These are phyloP conservation scores for Tilletia caries DNA, from an alignment of 1,284 basidiomycete genomes.

Conservation along the genomic window DNA sequence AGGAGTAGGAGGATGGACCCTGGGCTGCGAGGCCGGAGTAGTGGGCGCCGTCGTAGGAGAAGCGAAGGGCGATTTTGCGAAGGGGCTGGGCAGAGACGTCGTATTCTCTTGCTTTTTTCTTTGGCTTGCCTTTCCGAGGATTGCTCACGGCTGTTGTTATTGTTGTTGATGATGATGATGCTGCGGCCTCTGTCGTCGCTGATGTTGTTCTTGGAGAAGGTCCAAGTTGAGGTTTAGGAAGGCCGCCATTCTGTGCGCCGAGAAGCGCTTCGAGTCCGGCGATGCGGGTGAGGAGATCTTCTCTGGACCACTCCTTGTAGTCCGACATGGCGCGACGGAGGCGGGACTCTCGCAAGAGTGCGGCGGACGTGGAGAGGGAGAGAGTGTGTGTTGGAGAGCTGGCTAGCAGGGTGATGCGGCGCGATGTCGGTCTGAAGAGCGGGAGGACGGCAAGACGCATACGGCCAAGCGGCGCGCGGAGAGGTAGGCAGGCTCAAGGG, in stretches of 20 bases:
- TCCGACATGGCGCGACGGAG: neutral
- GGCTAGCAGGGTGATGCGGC: too few relatives aligned
- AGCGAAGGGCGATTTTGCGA: constrained; percentile 86
- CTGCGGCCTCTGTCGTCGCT: neutral
- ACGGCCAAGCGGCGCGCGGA: neutral
- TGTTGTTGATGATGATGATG: too few relatives aligned
- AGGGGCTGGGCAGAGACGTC: constrained; percentile 67
- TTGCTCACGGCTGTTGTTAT: neutral
- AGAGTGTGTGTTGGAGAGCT: too few relatives aligned
- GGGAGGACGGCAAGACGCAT: neutral
- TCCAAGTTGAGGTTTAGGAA: neutral
- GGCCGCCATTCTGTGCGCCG: constrained; percentile 41
- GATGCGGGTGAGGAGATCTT: constrained; percentile 67
- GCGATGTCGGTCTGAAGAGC: neutral
- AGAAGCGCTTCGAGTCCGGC: constrained; percentile 59
- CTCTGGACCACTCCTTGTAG: constrained; percentile 44
- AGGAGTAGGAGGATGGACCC: constrained; percentile 3
- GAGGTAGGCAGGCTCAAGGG: neutral
- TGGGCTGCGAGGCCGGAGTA: constrained; percentile 79
- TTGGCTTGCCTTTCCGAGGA: constrained; percentile 17
- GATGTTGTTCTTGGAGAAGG: neutral
- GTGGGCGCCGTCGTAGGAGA: constrained; percentile 86
- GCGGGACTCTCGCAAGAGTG: neutral
- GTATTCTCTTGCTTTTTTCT: constrained; percentile 55
- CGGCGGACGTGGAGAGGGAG: neutral